These are phyloP conservation scores for Backusella luteola DNA, from an alignment of 192 early-diverging fungal species.

Conservation along the genomic window DNA sequence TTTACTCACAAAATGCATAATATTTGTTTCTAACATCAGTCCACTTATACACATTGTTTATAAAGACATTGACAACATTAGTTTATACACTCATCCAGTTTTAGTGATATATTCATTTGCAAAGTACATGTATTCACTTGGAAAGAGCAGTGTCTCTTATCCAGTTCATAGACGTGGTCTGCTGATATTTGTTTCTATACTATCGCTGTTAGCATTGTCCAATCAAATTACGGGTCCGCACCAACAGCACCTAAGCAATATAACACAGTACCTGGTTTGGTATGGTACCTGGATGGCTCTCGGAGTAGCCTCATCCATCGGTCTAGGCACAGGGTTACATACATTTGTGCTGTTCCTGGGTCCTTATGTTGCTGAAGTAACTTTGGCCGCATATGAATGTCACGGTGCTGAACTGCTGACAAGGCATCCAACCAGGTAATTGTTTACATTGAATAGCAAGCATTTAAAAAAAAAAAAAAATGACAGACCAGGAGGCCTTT, in stretches of 20 bases:
- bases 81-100: neutral
- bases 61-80: neutral
- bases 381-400: slow-evolving; percentile 83
- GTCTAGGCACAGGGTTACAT: slow-evolving; percentile 91
- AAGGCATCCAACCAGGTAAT: slow-evolving; percentile 61
- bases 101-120: neutral
- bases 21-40: neutral
- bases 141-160: neutral
- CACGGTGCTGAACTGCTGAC: slow-evolving; percentile 70
- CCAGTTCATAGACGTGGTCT: neutral
- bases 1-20: neutral
- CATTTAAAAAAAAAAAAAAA: neutral
- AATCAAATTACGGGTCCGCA: neutral
- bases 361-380: slow-evolving; percentile 90
- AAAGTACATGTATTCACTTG: neutral
- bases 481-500: neutral
- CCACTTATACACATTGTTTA: neutral
- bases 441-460: neutral
- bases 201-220: neutral
- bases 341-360: slow-evolving; percentile 94
- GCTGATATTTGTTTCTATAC: slow-evolving; percentile 1
- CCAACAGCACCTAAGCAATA: neutral
- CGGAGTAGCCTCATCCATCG: slow-evolving; percentile 88
- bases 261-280: slow-evolving; percentile 73
- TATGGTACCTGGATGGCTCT: slow-evolving; percentile 87